These are phyloP conservation scores for Tilletiopsis washingtonensis DNA, from an alignment of 1,284 basidiomycete species.

Conservation along the genomic window DNA sequence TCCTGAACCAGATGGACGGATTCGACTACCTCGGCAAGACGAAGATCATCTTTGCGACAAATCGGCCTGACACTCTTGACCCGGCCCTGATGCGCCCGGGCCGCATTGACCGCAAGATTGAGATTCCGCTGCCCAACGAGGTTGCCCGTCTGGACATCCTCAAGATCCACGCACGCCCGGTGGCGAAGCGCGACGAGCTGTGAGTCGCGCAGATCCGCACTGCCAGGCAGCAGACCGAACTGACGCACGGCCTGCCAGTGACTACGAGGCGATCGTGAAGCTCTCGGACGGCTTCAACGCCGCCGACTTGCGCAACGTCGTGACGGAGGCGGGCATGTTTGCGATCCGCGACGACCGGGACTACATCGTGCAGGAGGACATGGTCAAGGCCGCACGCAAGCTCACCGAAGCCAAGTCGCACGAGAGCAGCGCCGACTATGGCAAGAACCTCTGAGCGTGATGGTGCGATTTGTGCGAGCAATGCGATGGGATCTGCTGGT, in stretches of 20 bases:
- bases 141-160: slow-evolving; percentile 88
- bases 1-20: slow-evolving; percentile 99
- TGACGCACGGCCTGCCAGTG: slow-evolving; percentile 4
- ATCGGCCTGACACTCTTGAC: slow-evolving; percentile 65
- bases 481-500: too few relatives aligned
- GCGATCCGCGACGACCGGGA: slow-evolving; percentile 84
- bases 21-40: slow-evolving; percentile 93
- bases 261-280: slow-evolving; percentile 61
- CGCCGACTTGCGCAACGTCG: slow-evolving; percentile 81
- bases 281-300: slow-evolving; percentile 52
- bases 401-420: slow-evolving; percentile 61
- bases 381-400: slow-evolving; percentile 96
- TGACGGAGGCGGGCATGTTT: slow-evolving; percentile 98
- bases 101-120: slow-evolving; percentile 93
- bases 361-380: slow-evolving; percentile 65
- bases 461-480: too few relatives aligned
- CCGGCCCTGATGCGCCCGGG: slow-evolving; percentile 93
- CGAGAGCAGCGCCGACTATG: slow-evolving; percentile 44
- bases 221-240: background rate
- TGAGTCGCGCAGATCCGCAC: background rate
- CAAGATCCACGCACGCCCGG: slow-evolving; percentile 90
- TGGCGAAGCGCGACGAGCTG: slow-evolving; percentile 69
- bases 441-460: background rate
- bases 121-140: slow-evolving; percentile 95
- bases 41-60: slow-evolving; percentile 81